Conservation (phyloP, 768 basidiomycete species). For the Hygrocybe punicea region DNA sequence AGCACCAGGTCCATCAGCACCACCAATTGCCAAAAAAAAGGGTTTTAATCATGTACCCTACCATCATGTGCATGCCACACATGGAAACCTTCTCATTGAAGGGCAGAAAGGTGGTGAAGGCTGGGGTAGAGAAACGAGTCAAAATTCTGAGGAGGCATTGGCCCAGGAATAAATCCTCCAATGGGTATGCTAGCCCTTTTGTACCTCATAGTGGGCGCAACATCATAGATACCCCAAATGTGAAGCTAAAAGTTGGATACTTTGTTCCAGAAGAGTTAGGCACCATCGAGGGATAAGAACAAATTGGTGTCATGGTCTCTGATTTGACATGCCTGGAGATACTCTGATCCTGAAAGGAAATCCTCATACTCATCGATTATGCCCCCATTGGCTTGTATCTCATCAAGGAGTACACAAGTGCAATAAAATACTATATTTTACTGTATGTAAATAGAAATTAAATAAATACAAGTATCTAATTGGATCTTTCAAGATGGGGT, state of each 20-base stretch:
- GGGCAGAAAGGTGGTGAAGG: constrained; percentile 31
- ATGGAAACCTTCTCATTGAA: constrained; percentile 24
- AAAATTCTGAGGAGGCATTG: constrained; percentile 32
- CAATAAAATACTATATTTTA: no score
- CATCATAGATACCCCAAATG: constrained; percentile 38
- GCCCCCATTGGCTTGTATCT: constrained; percentile 30
- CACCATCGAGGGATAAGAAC: constrained; percentile 39
- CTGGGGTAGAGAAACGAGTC: constrained; percentile 36
- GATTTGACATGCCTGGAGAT: constrained; percentile 28
- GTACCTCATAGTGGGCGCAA: constrained; percentile 29
- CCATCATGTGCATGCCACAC: constrained; percentile 19
- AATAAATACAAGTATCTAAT: no score
- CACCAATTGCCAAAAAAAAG: constrained; percentile 22
- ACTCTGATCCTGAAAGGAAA: constrained; percentile 29
- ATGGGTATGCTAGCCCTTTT: constrained; percentile 33
- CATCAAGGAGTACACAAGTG: constrained; percentile 9
- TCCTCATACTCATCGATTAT: constrained; percentile 30
- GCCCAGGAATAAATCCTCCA: constrained; percentile 35
- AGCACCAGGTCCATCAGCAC: constrained; percentile 36
- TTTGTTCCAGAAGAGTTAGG: constrained; percentile 40
- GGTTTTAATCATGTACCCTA: constrained; percentile 9
- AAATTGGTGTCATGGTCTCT: constrained; percentile 29
- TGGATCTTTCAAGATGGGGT: no score
- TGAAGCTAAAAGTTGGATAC: constrained; percentile 32
- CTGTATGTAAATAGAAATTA: no score